Evolutionary conservation across 345 rosid genomes (phyloP), one percentile per base, ranked within the genome.

Genomic region (Moricandia moricandioides): DNA sequence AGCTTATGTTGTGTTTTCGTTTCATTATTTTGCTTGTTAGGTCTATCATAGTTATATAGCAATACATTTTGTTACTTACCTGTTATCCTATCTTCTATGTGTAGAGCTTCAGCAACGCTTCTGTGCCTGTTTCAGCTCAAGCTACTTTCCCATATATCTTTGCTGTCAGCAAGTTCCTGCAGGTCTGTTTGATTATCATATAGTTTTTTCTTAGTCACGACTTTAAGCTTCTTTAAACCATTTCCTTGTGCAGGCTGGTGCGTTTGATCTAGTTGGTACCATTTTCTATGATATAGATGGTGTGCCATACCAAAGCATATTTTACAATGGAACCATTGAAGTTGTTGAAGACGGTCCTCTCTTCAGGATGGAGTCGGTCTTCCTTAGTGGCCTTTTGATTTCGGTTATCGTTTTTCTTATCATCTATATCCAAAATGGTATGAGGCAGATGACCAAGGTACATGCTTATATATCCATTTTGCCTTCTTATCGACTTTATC

Each of bases 321-420:
- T 90, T 79, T 88, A 86, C 74, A 95, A 92, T 73, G 96, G 92
- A 71, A 90, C 98, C 70, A 74, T 95, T n/a, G 99, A 95, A 85
- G 96, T 92, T 70, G 83, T 89, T 54, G 99, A 95, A 75, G 80
- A 84, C 33, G 97, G 96, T 33, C 88, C 87, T 60, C 85, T 92
- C 76, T 71, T 92, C 60, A 90, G 89, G 75, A 78, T 89, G 58
- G 99, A 95, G 74, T 90, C 99, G 17, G 89, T 95, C 70, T 89
- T 95, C 78, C 97, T 95, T 47, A 76, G 87, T 57, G 86, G 93
- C 71, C 87, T 94, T 64, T 92, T 94, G 9, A 45, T 82, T 7
- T 90, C 91, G 14, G 82, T 87, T 75, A 85, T 89, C 70, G 75
- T 86, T 70, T 71, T 89, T 71, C 79, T 87, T 69, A 83, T 85